phyloP scores from a whole-genome alignment of 495 filamentous ascomycete genomes.

The Elasticomyces elasticus region DNA sequence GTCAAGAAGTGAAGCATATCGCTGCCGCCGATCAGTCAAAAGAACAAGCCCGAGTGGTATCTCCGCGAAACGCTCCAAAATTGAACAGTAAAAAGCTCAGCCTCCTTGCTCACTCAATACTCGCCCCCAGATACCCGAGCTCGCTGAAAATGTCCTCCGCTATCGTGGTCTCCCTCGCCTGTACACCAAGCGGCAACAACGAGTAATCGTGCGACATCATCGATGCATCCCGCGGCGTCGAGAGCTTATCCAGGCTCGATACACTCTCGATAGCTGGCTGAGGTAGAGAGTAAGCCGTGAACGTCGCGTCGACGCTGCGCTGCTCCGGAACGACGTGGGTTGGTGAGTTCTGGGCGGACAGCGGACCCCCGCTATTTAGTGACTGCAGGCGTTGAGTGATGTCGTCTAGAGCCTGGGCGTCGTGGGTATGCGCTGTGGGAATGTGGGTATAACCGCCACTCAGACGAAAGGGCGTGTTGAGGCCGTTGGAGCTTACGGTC shows the following conservation, averaged over 20 bases:
- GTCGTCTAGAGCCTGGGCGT: not conserved
- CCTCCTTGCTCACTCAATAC: conserved; percentile 6
- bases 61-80: conserved; percentile 1
- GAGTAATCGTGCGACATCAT: not conserved
- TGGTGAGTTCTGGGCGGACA: not conserved
- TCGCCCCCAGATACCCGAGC: conserved; percentile 15
- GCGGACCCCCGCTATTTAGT: not conserved
- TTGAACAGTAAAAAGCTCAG: not conserved
- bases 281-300: conserved; percentile 1
- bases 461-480: conserved; percentile 19
- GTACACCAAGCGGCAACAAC: not conserved
- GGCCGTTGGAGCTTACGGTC: conserved; percentile 12
- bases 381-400: not conserved
- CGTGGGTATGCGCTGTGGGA: not conserved
- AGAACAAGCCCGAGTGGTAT: not conserved
- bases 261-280: not conserved
- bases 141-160: conserved; percentile 16
- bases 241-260: not conserved
- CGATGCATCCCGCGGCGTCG: not conserved
- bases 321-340: not conserved
- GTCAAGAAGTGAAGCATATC: too few species aligned
- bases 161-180: not conserved
- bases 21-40: too few species aligned
- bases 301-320: not conserved
- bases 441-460: not conserved